Conservation (phyloP, 108 stramenopile genomes). For the Aurantiochytrium sp. region DNA sequence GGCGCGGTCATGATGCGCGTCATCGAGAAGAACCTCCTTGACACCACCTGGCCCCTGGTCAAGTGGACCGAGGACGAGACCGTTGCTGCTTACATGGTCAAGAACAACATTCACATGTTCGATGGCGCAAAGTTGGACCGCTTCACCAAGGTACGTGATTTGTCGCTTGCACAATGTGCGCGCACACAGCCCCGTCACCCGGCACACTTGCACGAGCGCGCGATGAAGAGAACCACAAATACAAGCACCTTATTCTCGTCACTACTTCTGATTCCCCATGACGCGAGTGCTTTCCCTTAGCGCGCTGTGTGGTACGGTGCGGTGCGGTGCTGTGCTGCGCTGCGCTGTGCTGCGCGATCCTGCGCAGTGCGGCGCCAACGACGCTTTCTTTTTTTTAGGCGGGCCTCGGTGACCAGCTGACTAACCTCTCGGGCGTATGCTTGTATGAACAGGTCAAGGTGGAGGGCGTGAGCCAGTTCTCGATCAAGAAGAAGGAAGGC, state of each 20-base stretch:
- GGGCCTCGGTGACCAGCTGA: no score
- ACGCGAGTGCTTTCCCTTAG: neutral
- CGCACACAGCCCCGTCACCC: no score
- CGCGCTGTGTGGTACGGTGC: no score
- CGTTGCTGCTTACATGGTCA: conserved; percentile 40
- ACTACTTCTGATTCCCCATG: neutral
- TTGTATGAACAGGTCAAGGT: neutral
- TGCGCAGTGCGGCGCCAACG: neutral
- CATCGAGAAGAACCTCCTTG: conserved; percentile 36
- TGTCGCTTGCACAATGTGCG: neutral
- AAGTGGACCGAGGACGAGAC: conserved; percentile 55
- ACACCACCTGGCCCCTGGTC: conserved; percentile 46
- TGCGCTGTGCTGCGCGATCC: no score
- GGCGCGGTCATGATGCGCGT: conserved; percentile 37
- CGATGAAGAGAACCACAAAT: neutral
- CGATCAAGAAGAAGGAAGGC: conserved; percentile 14
- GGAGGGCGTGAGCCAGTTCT: conserved; percentile 26
- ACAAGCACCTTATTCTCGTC: neutral
- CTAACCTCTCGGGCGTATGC: no score
- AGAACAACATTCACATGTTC: conserved; percentile 50
- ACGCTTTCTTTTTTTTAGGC: no score
- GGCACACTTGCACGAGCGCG: no score
- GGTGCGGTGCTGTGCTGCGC: no score
- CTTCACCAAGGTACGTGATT: neutral
- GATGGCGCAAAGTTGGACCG: neutral